These are phyloP conservation scores for Xylaria sp. DNA, from an alignment of 2,329 filamentous ascomycete species.

Conservation along the genomic window DNA sequence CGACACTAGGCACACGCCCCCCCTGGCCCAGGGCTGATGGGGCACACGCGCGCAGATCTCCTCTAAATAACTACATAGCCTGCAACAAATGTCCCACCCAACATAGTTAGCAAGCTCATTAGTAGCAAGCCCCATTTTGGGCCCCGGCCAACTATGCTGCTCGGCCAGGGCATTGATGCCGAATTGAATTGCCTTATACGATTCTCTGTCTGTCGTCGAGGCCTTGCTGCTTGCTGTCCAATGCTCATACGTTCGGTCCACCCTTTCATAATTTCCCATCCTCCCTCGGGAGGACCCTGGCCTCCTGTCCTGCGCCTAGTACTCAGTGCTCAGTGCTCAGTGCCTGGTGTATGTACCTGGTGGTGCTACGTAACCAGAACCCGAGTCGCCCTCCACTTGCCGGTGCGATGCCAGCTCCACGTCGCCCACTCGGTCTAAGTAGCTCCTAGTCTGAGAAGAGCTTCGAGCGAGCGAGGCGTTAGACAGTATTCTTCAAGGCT, in stretches of 20 bases:
- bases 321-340: not conserved
- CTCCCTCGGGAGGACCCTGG: conserved; percentile 32
- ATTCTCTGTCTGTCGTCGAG: conserved; percentile 19
- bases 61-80: conserved; percentile 40
- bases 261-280: conserved; percentile 41
- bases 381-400: conserved; percentile 27
- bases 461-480: conserved; percentile 39
- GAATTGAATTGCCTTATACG: conserved; percentile 31
- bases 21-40: conserved; percentile 38
- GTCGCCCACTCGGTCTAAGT: conserved; percentile 25
- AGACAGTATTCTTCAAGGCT: conserved; percentile 39
- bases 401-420: conserved; percentile 29
- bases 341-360: conserved; percentile 12
- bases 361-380: conserved; percentile 35
- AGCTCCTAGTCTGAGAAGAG: conserved; percentile 31
- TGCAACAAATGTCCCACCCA: conserved; percentile 39
- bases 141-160: conserved; percentile 38
- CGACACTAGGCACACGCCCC: conserved; percentile 22
- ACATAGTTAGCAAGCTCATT: conserved; percentile 41
- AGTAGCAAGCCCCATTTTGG: conserved; percentile 44
- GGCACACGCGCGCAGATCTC: conserved; percentile 43
- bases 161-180: conserved; percentile 43
- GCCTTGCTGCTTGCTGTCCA: conserved; percentile 28
- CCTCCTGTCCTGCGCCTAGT: conserved; percentile 5
- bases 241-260: conserved; percentile 34